Base-by-base conservation (phyloP, 805 yeast species). In the Metschnikowia henanensis region DNA sequence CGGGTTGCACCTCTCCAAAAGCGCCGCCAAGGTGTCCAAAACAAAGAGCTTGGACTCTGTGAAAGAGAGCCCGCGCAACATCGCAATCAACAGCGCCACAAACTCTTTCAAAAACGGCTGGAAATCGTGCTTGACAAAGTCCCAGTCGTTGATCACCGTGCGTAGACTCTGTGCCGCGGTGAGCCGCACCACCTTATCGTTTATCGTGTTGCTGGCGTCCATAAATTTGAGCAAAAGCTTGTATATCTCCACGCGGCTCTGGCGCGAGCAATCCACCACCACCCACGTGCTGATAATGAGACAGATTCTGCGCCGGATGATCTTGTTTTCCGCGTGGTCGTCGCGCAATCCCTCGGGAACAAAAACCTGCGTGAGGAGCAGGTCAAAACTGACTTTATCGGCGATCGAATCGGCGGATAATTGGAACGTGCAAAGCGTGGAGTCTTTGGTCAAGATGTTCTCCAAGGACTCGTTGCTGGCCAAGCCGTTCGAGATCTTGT, bases 251-350 rank as follows among this genome's bases (percentile, higher is more conserved):
- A 73, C 66, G 45, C 88, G 66, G 38, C 83, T 79, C 30, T 76
- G 79, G 17, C 77, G 68, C 8, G 83, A 76, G 52, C 87, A 79
- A 50, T 83, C 76, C 3, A 87, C 75, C 0, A 82, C 71, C 2
- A 84, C 69, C 97, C 98, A 92, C 47, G 89, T 95, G 29, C 81
- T 75, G 6, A 91, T 77, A 28, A 92, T 77, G 28, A 86, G 64
- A 50, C 94, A 84, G 4, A 87, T 75, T 49, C 98, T 77, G 57
- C 98, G 74, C 51, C 84, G 80, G 41, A 92, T 66, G 6, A 94
- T 76, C 42, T 80, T 79, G 39, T 73, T 70, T 51, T 84, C 74
- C 3, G 60, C 52, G 7, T 55, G 77, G 34, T 77, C 70, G 36
- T 70, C 69, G 37, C 70, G 70, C 37, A 73, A 45, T 1, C 77